Evolutionary conservation across 2,329 filamentous ascomycete species (phyloP), one percentile per base, ranked within the genome.

Genomic region (Tothia fuscella): DNA sequence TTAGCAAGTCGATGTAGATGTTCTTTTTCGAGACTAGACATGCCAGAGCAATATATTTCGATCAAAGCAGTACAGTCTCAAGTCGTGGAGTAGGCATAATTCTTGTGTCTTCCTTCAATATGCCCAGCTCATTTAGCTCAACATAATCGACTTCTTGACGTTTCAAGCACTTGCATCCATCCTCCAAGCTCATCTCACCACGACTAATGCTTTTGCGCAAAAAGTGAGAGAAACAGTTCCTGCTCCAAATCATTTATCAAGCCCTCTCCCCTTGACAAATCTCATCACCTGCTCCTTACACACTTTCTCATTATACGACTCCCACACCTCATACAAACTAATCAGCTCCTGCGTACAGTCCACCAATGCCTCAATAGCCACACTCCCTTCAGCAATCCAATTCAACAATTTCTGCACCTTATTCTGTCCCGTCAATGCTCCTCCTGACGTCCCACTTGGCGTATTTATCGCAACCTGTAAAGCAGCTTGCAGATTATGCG

Each of bases 291-390:
- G 63, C 47, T 81, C 78, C 56, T 76, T 80, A 53, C 75, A 77
- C 12, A 65, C 64, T 57, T 79, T 76, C 53, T 81, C 77, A 42
- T 65, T 74, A 53, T 78, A 81, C 45, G 67, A 66, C 49, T 81
- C 78, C 76, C 77, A 81, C 1, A 76, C 62, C 54, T 93, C 84
- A 56, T 94, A 94, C 48, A 94, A 74, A 3, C 84, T 88, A 41
- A 95, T 84, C 47, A 94, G 73, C 63, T 94, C 88, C 61, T 95
- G 88, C 0, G 84, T 89, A 54, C 82, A 86, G 60, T 94, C 85
- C 38, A 93, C 81, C 59, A 93, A 80, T 24, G 78, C 81, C 49
- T 84, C 77, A 53, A 94, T 82, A 52, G 93, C 84, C 32, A 94
- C 76, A 43, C 77, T 81, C 53, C 84, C 91, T 56, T 93, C 86